phyloP scores from a whole-genome alignment of 2,329 filamentous ascomycete species.

The Diplocarpon mali region DNA sequence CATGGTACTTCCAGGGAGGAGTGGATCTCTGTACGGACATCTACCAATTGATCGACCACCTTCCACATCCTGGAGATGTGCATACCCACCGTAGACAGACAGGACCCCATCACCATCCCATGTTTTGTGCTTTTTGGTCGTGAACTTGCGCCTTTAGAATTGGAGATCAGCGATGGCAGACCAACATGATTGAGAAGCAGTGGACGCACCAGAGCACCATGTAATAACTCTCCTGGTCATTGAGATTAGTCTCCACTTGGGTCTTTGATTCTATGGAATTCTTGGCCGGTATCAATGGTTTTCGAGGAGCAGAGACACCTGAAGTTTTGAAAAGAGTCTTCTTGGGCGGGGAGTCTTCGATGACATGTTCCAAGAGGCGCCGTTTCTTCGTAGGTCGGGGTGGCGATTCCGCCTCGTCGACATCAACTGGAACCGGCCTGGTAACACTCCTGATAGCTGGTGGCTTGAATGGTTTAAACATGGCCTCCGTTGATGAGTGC shows the following conservation, averaged over 20 bases:
- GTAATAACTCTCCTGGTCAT: constrained; percentile 24
- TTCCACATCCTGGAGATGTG: constrained; percentile 46
- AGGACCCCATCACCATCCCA: constrained; percentile 66
- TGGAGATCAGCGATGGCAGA: constrained; percentile 2
- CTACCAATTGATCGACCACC: constrained; percentile 52
- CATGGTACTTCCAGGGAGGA: constrained; percentile 48
- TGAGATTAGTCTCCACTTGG: constrained; percentile 1
- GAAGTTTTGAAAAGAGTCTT: constrained; percentile 8
- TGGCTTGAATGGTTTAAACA: constrained; percentile 28
- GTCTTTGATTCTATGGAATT: constrained; percentile 15
- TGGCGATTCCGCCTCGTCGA: constrained; percentile 8
- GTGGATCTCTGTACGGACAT: constrained; percentile 40
- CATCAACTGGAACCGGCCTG: constrained; percentile 10
- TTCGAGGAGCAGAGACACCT: constrained; percentile 21
- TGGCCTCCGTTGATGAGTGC: constrained; percentile 4
- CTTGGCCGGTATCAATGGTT: constrained; percentile 23
- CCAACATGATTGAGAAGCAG: not conserved
- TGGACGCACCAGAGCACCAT: constrained; percentile 25
- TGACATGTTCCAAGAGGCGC: constrained; percentile 18
- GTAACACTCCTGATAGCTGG: constrained; percentile 19
- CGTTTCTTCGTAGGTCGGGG: constrained; percentile 21
- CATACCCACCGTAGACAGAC: constrained; percentile 43
- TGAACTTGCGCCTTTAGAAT: constrained; percentile 49
- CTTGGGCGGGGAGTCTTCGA: constrained; percentile 18
- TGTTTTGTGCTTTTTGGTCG: constrained; percentile 63